Conservation (phyloP, 106 monocot genomes). For the Cymbidium sinense region DNA sequence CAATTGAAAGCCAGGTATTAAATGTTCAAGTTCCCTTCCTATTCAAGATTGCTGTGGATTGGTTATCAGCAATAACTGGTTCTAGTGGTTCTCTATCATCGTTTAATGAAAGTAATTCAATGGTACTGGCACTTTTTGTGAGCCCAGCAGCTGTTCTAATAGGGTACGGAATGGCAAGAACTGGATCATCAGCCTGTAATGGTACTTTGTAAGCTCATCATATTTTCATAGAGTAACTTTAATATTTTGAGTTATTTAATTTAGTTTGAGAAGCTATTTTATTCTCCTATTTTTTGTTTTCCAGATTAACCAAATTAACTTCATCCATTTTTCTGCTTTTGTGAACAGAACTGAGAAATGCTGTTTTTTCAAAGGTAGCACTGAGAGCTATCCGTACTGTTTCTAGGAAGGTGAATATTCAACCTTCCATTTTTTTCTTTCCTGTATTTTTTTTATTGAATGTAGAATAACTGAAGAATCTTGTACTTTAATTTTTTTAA, state of each 20-base stretch:
- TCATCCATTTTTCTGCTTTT: conserved; percentile 7
- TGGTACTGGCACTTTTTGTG: conserved; percentile 77
- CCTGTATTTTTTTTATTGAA: neutral
- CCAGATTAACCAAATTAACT: neutral
- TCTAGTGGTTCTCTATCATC: conserved; percentile 49
- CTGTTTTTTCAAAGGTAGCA: conserved; percentile 95
- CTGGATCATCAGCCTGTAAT: conserved; percentile 90
- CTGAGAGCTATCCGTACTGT: conserved; percentile 88
- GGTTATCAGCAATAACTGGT: conserved; percentile 67
- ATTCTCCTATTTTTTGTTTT: neutral
- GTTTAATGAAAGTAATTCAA: conserved; percentile 70
- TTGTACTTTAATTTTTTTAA: neutral
- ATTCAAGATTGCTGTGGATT: conserved; percentile 99
- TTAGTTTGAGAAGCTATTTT: neutral
- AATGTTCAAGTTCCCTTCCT: conserved; percentile 99
- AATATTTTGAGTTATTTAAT: neutral
- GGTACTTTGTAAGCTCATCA: conserved; percentile 35
- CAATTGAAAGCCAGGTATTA: conserved; percentile 59
- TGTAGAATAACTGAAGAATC: neutral
- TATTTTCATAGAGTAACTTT: conserved; percentile 2
- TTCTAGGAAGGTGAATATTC: conserved; percentile 72
- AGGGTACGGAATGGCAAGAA: conserved; percentile 93
- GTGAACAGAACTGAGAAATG: conserved; percentile 76
- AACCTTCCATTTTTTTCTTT: neutral
- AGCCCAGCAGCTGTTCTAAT: conserved; percentile 89